Conservation (phyloP, 2,329 filamentous ascomycete species). For the Mycosphaerelloides madeirae region DNA sequence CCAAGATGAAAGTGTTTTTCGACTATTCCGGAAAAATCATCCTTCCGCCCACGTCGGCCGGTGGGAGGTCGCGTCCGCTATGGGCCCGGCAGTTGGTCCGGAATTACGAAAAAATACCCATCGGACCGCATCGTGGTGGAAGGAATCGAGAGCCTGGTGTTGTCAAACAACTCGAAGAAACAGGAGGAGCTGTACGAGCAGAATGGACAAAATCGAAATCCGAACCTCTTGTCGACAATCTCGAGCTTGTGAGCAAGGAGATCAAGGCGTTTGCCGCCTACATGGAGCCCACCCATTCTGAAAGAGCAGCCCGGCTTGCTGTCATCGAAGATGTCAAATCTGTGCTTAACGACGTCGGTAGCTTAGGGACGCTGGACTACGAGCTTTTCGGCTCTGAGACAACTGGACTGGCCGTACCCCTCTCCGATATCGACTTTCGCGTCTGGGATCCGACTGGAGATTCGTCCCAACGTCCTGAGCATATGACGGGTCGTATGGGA, state of each 20-base stretch:
- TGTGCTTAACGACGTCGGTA: slow-evolving; percentile 17
- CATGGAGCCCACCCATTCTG: slow-evolving; percentile 40
- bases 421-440: slow-evolving; percentile 53
- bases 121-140: too few relatives aligned
- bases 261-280: slow-evolving; percentile 44
- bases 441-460: slow-evolving; percentile 26
- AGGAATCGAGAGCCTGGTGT: too few relatives aligned
- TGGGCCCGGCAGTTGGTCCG: too few relatives aligned
- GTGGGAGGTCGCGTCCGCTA: too few relatives aligned
- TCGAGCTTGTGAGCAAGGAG: slow-evolving; percentile 25
- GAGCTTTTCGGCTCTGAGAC: slow-evolving; percentile 51
- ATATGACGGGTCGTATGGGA: too few relatives aligned
- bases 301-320: slow-evolving; percentile 37
- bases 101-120: too few relatives aligned
- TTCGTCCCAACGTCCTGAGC: slow-evolving; percentile 14
- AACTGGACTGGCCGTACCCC: slow-evolving; percentile 49
- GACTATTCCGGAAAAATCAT: too few relatives aligned
- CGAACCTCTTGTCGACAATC: too few relatives aligned
- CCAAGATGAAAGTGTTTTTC: too few relatives aligned
- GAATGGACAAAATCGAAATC: not conserved
- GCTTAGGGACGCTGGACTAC: slow-evolving; percentile 16
- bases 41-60: too few relatives aligned
- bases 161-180: too few relatives aligned
- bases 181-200: too few relatives aligned
- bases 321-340: slow-evolving; percentile 31